Conservation (phyloP, 176 grass and related monocot species). For the Paspalum notatum region DNA sequence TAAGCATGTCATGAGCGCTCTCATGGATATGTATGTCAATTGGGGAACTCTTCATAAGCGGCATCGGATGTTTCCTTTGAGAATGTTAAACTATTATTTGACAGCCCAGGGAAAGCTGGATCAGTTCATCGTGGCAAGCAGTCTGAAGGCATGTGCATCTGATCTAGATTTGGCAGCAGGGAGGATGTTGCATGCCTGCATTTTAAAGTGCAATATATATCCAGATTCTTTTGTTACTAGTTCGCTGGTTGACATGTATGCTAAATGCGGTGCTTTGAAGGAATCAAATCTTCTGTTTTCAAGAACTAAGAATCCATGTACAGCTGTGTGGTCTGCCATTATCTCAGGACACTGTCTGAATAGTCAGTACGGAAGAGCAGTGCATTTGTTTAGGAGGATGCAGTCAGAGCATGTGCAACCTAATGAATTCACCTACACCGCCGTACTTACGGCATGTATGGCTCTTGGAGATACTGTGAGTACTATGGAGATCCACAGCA, state of each 20-base stretch:
- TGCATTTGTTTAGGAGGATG: constrained; percentile 68
- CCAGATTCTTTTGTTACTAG: constrained; percentile 59
- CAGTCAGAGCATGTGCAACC: constrained; percentile 43
- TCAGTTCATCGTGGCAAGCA: constrained; percentile 61
- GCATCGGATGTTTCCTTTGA: constrained; percentile 40
- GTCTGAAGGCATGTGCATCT: constrained; percentile 61
- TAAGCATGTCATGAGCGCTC: constrained; percentile 58
- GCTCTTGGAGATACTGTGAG: constrained; percentile 46
- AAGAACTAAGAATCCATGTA: constrained; percentile 44
- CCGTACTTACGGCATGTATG: constrained; percentile 53
- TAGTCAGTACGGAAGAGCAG: constrained; percentile 52
- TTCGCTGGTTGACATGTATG: constrained; percentile 68
- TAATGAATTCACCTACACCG: constrained; percentile 75
- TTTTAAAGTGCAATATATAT: constrained; percentile 50
- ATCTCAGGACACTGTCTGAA: constrained; percentile 66
- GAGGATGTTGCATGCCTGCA: constrained; percentile 52
- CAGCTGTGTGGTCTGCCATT: constrained; percentile 53
- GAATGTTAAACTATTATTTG: constrained; percentile 50
- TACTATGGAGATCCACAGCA: constrained; percentile 59
- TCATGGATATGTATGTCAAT: constrained; percentile 71
- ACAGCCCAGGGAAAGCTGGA: constrained; percentile 49
- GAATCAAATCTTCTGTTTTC: constrained; percentile 56
- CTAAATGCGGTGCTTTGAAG: constrained; percentile 57
- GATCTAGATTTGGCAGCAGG: constrained; percentile 54
- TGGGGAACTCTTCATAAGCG: constrained; percentile 20